phyloP scores from a whole-genome alignment of 768 basidiomycete genomes.

The Lanmaoa pseudosensibilis region DNA sequence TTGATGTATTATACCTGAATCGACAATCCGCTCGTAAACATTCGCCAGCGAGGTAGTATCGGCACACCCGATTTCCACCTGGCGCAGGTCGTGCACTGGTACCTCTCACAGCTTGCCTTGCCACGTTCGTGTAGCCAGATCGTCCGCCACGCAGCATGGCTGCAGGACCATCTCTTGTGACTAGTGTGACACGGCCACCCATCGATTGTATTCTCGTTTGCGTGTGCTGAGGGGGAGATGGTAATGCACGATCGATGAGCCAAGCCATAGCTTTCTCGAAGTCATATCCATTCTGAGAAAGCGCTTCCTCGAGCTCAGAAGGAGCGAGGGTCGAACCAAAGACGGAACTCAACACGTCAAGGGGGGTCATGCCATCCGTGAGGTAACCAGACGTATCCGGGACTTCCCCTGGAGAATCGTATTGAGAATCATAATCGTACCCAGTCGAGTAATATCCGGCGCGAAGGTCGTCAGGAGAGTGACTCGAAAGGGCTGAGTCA shows the following conservation, averaged over 20 bases:
- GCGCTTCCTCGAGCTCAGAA: constrained; percentile 90
- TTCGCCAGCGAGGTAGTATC: constrained; percentile 96
- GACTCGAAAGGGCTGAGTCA: constrained; percentile 52
- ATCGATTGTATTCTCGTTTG: constrained; percentile 55
- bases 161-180: constrained; percentile 52
- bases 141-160: constrained; percentile 43
- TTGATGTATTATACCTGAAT: constrained; percentile 70
- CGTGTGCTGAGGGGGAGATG: constrained; percentile 40
- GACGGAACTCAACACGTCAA: constrained; percentile 92
- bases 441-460: constrained; percentile 30
- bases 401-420: constrained; percentile 39
- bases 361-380: constrained; percentile 94
- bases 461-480: constrained; percentile 52
- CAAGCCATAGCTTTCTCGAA: constrained; percentile 96
- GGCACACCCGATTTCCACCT: constrained; percentile 75
- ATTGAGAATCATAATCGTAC: constrained; percentile 35
- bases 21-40: constrained; percentile 95
- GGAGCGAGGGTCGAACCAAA: constrained; percentile 90
- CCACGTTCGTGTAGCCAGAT: constrained; percentile 33
- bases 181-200: constrained; percentile 67
- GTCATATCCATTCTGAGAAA: constrained; percentile 85
- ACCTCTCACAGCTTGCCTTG: constrained; percentile 22
- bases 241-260: constrained; percentile 76
- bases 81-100: constrained; percentile 37
- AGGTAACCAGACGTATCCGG: constrained; percentile 59